A percentile compares a stretch with the other conserved stretches of the same genome.
Conservation (phyloP, 257 asterid genomes). For the Lycium ferocissimum region DNA sequence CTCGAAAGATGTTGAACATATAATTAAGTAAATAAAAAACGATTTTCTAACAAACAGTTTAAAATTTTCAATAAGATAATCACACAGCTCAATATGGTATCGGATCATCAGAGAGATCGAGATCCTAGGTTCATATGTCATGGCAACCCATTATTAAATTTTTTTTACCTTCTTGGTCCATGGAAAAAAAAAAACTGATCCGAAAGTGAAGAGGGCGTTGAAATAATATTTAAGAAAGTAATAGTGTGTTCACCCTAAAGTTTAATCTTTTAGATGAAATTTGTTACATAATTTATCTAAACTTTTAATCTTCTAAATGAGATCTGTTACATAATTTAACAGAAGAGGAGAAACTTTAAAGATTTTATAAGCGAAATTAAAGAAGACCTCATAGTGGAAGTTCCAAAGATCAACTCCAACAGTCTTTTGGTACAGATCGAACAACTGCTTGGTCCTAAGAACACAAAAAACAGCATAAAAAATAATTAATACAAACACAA, state of each 20-base stretch:
- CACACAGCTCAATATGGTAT: too few species aligned
- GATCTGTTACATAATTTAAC: not conserved
- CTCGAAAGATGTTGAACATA: not conserved
- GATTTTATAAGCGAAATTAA: not conserved
- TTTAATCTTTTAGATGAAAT: not conserved
- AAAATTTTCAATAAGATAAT: not conserved
- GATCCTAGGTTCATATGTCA: too few species aligned
- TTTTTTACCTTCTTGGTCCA: too few species aligned
- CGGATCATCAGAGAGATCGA: too few species aligned
- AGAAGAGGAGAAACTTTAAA: not conserved
- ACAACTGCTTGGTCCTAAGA: constrained; percentile 75
- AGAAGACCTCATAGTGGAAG: constrained; percentile 78
- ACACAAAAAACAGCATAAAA: not conserved
- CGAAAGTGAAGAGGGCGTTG: too few species aligned
- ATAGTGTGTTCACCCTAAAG: not conserved
- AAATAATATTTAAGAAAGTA: too few species aligned
- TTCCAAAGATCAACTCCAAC: constrained; percentile 82
- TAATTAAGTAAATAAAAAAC: not conserved
- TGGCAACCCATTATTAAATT: too few species aligned
- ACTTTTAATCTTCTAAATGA: not conserved
- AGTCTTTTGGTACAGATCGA: constrained; percentile 81
- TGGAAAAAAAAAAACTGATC: too few species aligned
- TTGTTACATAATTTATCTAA: not conserved
- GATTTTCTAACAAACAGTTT: not conserved
- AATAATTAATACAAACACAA: not conserved